Base-by-base conservation (phyloP, 1,284 basidiomycete species). In the Moniliella sp. region DNA sequence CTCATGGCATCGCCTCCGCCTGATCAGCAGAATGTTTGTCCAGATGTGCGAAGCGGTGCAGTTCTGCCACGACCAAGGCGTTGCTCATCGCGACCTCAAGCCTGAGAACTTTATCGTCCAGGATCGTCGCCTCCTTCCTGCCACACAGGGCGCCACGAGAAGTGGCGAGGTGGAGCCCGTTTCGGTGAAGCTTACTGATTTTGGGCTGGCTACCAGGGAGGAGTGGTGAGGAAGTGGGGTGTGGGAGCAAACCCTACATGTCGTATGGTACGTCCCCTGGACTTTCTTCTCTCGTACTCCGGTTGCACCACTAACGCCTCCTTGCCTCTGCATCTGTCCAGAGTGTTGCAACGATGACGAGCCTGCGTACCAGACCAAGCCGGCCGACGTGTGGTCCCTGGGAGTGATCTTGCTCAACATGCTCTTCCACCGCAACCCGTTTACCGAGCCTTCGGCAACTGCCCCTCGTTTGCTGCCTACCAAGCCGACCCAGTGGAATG, bases 381-480 rank as follows among this genome's bases (percentile, higher is more conserved):
- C 82, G 41, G 88, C 91, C 39, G 88, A 97, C 64, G 81, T 94
- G 34, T 97, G 88, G 88, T 94, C 86, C 16, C 71, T 97, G 43
- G 91, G 88, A 37, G 88, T 97, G 57, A 88, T 97, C 39, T 72
- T 97, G 47, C 81, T 97, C 68, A 97, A 97, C 63, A 81, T 97
- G 76, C 69, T 97, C 61, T 99, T 93, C 66, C 88, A 97, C 63
- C 80, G 75, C 62, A 94, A 91, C 63, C 88, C 88, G 12, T 99
- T 91, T 83, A 78, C 78, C 30, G 91, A 97, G 61, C 88, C 91
- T 2, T 71, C 72, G 29, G 66, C 76, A 64, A 51, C 44, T 63
- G 70, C 39, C 43, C 70, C 16, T 83, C 83, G 25, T 99, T 94
- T 62, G 71, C 74, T 44, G 67, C 74, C 9, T 97, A 77, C 66